phyloP scores from a whole-genome alignment of 768 basidiomycete species.

The Boletus bicolor region DNA sequence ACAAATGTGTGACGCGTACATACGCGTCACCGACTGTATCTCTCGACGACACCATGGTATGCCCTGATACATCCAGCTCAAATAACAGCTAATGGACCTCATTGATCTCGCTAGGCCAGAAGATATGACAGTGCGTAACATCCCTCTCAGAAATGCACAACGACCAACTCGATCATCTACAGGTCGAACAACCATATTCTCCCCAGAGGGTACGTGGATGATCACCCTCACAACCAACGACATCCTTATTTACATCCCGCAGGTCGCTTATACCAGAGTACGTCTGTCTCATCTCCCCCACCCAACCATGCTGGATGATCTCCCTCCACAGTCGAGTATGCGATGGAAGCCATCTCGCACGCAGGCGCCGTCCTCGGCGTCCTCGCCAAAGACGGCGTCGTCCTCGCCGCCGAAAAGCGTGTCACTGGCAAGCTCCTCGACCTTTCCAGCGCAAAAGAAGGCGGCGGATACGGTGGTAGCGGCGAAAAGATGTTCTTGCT shows the following conservation, averaged over 20 bases:
- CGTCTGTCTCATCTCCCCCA: slow-evolving; percentile 25
- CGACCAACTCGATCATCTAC: slow-evolving; percentile 29
- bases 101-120: slow-evolving; percentile 55
- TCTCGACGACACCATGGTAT: slow-evolving; percentile 45
- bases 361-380: slow-evolving; percentile 93
- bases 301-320: not conserved
- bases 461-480: slow-evolving; percentile 83
- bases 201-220: slow-evolving; percentile 76
- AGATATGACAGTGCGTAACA: slow-evolving; percentile 87
- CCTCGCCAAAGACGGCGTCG: slow-evolving; percentile 86
- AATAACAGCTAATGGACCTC: not conserved
- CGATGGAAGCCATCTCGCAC: slow-evolving; percentile 98
- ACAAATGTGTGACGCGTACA: slow-evolving; percentile 19
- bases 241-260: slow-evolving; percentile 6
- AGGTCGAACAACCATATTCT: slow-evolving; percentile 98
- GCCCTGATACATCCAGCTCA: slow-evolving; percentile 10
- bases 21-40: slow-evolving; percentile 24
- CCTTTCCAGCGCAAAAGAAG: slow-evolving; percentile 79
- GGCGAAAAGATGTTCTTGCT: slow-evolving; percentile 98
- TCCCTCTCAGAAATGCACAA: slow-evolving; percentile 6
- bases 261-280: slow-evolving; percentile 98
- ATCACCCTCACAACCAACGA: slow-evolving; percentile 7
- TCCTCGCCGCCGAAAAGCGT: slow-evolving; percentile 94
- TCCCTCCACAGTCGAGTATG: slow-evolving; percentile 82
- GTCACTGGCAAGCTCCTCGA: slow-evolving; percentile 97